Conservation (phyloP, 2,329 filamentous ascomycete species). For the Nakataea oryzae region DNA sequence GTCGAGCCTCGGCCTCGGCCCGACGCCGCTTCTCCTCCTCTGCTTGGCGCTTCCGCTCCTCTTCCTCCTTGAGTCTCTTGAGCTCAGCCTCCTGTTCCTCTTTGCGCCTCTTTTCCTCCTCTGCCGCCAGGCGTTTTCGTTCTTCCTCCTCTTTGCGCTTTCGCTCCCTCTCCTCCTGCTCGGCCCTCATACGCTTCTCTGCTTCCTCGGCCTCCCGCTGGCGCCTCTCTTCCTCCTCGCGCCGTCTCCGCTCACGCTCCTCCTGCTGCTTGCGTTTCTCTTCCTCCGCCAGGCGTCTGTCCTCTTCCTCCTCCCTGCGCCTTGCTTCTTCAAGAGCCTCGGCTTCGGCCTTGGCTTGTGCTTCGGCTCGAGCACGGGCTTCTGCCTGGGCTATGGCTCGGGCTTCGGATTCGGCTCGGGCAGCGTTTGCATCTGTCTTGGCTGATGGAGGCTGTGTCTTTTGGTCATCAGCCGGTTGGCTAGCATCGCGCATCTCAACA, state of each 20-base stretch:
- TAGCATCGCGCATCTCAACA: slow-evolving; percentile 43
- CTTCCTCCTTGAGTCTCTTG: slow-evolving; percentile 22
- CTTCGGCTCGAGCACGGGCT: slow-evolving; percentile 6
- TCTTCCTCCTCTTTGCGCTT: slow-evolving; percentile 17
- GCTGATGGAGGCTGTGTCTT: slow-evolving; percentile 13
- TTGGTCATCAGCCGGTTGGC: slow-evolving; percentile 13
- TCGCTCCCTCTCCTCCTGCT: slow-evolving; percentile 17
- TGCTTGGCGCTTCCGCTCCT: slow-evolving; percentile 19
- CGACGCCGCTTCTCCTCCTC: slow-evolving; percentile 19
- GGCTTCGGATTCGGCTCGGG: slow-evolving; percentile 19
- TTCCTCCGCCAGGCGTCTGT: slow-evolving; percentile 20
- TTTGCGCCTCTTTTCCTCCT: slow-evolving; percentile 13
- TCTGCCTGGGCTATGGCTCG: slow-evolving; percentile 15
- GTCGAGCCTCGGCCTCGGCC: slow-evolving; percentile 18
- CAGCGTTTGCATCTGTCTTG: slow-evolving; percentile 5
- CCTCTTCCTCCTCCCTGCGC: slow-evolving; percentile 15
- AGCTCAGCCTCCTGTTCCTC: slow-evolving; percentile 21
- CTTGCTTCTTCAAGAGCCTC: slow-evolving; percentile 18
- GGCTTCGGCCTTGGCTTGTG: slow-evolving; percentile 13
- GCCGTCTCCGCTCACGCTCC: slow-evolving; percentile 20
- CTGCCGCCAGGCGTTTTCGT: slow-evolving; percentile 17
- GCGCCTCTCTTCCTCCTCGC: slow-evolving; percentile 25
- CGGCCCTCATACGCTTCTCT: slow-evolving; percentile 12
- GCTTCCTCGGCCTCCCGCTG: slow-evolving; percentile 20
- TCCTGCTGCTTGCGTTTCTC: slow-evolving; percentile 23